phyloP scores from a whole-genome alignment of 2,329 filamentous ascomycete genomes.

The Arthroderma sp. region DNA sequence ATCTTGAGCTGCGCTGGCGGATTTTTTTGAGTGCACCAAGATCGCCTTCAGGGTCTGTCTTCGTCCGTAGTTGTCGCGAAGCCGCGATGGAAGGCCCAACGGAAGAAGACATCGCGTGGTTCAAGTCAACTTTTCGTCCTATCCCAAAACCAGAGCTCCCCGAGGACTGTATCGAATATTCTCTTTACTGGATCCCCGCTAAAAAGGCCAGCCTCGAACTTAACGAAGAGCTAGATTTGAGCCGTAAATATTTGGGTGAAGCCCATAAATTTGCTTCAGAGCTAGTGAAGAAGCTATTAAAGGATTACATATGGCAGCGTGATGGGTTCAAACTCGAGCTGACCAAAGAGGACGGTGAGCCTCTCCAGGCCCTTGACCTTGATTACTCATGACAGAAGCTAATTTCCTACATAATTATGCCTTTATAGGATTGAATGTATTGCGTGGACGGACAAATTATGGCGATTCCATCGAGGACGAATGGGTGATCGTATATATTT shows the following conservation, averaged over 20 bases:
- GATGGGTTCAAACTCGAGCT: slow-evolving; percentile 62
- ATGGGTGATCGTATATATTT: slow-evolving; percentile 86
- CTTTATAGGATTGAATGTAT: slow-evolving; percentile 37
- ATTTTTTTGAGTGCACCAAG: too few relatives aligned
- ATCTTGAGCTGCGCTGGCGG: too few relatives aligned
- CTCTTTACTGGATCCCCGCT: slow-evolving; percentile 56
- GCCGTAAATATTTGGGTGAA: slow-evolving; percentile 51
- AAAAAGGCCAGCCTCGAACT: slow-evolving; percentile 41
- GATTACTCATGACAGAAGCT: slow-evolving; percentile 2
- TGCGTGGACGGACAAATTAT: slow-evolving; percentile 71
- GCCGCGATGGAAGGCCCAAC: slow-evolving; percentile 16
- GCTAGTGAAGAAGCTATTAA: slow-evolving; percentile 52
- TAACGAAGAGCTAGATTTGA: slow-evolving; percentile 35
- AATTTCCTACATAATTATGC: slow-evolving; percentile 10
- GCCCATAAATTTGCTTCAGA: slow-evolving; percentile 57
- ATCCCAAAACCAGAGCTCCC: slow-evolving; percentile 54
- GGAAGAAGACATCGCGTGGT: slow-evolving; percentile 50
- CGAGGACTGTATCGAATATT: slow-evolving; percentile 78
- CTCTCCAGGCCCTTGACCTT: too few relatives aligned
- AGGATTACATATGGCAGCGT: slow-evolving; percentile 89
- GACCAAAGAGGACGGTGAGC: slow-evolving; percentile 46
- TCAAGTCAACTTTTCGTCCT: slow-evolving; percentile 51
- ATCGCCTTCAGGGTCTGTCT: too few relatives aligned
- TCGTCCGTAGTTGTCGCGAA: too few relatives aligned
- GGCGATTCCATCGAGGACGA: slow-evolving; percentile 94